Base-by-base conservation (phyloP, 495 filamentous ascomycete genomes). In the Clohesyomyces aquaticus region DNA sequence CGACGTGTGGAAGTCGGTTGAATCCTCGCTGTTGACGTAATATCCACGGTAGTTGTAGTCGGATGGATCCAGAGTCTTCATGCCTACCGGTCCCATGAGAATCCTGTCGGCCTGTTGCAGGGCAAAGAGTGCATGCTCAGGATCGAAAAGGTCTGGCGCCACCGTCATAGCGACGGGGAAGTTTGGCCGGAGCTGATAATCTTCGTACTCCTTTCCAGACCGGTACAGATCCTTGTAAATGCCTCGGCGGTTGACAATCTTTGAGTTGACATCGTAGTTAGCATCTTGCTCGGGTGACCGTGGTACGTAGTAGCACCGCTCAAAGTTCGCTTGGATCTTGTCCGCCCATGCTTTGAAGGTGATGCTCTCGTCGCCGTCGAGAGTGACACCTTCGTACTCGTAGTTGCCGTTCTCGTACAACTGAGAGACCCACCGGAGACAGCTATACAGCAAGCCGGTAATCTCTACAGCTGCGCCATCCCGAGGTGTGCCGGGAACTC, bases 181-280 rank as follows among this genome's bases (percentile, higher is more conserved):
- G 75, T 99, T 98, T 59, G 88, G 80, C 11, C 94, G 90, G 29
- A 99, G 85, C 73, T 98, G 95, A 71, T 99, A 99, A 76, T 99
- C 95, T 71, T 97, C 92, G 69, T 93, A 96, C 65, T 94, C 91
- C 74, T 96, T 96, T 49, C 91, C 91, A 46, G 89, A 92, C 49
- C 82, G 85, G 79, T 93, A 96, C 4, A 98, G 80, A 74, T 99
- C 95, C 77, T 98, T 99, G 80, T 98, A 99, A 74, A 99, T 94
- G 55, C 94, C 95, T 22, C 93, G 86, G 42, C 94, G 88, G 75
- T 92, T 91, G 76, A 97, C 78, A 46, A 96, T 79, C 6, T 77
- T 78, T 11, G 89, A 45, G 76, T 97, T 93, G 66, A 98, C 79
- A 66, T 91, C 90, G 76, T 95, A 91, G 18, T 87, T 74, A 46